Evolutionary conservation across 208 protist species (phyloP).

Genomic region (Novymonas esmeraldas): DNA sequence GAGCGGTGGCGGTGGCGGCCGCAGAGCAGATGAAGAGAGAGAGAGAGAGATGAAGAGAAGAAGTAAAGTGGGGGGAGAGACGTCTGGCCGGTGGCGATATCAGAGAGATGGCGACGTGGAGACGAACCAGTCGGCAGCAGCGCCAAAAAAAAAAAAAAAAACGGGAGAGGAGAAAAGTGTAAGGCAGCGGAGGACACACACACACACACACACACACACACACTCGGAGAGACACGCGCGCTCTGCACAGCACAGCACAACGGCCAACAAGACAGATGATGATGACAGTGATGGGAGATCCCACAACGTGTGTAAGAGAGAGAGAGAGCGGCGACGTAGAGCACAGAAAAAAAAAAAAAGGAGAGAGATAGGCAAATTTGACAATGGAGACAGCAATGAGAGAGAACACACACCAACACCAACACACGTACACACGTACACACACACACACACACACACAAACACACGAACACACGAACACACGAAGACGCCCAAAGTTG

Average conservation of each 20-base stretch:
- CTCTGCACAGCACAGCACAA: too few species aligned
- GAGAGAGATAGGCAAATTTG: neutral
- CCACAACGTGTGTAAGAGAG: constrained; percentile 22
- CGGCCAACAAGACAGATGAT: too few species aligned
- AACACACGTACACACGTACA: neutral
- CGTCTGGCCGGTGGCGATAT: neutral
- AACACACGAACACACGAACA: neutral
- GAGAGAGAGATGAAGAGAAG: neutral
- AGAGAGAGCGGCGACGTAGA: neutral
- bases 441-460: neutral
- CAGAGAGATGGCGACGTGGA: too few species aligned
- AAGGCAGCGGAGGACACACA: neutral
- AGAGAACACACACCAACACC: neutral
- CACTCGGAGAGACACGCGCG: constrained; percentile 7
- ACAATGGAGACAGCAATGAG: neutral
- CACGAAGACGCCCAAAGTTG: constrained; percentile 2
- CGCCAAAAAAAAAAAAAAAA: constrained; percentile 15
- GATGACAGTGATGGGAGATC: too few species aligned
- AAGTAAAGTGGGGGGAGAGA: neutral
- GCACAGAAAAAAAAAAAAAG: neutral
- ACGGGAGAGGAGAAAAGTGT: neutral
- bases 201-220: neutral
- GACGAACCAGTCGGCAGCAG: too few species aligned
- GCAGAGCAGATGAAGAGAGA: neutral
- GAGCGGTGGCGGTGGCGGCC: neutral